Base-by-base conservation (phyloP, 805 yeast genomes). In the Candida pseudofarinosa region DNA sequence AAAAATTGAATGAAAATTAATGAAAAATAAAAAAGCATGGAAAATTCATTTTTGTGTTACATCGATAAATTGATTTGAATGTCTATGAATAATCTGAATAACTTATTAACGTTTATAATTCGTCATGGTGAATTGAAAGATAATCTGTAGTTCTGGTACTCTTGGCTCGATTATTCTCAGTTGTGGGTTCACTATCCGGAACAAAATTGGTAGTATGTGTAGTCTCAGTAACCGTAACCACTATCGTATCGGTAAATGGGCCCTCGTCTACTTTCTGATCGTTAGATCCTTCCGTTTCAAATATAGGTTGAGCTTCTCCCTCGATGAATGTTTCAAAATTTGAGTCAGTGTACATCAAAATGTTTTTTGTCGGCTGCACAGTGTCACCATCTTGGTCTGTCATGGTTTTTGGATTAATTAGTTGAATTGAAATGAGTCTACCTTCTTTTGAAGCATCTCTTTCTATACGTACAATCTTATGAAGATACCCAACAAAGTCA, bases 391-490 rank as follows among this genome's bases (percentile, higher is more conserved):
- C 63, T 14, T 54, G 57, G 37, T 67, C 70, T 1, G 43, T 37
- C 54, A 60, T 53, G 4, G 59, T 58, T 5, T 40, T 56, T 0
- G 73, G 71, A 48, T 69, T 63, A 4, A 64, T 43, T 4, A 59
- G 23, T 38, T 52, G 59, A 4, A 65, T 43, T 4, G 37, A 39
- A 14, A 66, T 41, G 15, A 20, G 31, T 13, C 49, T 46, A n/a
- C 43, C 39, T 4, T 37, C 34, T 1, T 42, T 39, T 3, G 32
- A 18, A 3, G 65, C 64, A 39, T 59, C 60, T 38, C 65, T 51
- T 3, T 47, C 40, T 1, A 69, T 42, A 31, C 56, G 58, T 4
- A 58, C 43, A 10, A 68, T 34, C 3, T 48, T 50, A 31, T 57
- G 16, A n/a, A 69, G 56, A 20, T 59, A 50, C 0, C 74, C 74